These are phyloP conservation scores for Patellifolia procumbens DNA, from an alignment of 179 eudicot genomes.

Conservation along the genomic window DNA sequence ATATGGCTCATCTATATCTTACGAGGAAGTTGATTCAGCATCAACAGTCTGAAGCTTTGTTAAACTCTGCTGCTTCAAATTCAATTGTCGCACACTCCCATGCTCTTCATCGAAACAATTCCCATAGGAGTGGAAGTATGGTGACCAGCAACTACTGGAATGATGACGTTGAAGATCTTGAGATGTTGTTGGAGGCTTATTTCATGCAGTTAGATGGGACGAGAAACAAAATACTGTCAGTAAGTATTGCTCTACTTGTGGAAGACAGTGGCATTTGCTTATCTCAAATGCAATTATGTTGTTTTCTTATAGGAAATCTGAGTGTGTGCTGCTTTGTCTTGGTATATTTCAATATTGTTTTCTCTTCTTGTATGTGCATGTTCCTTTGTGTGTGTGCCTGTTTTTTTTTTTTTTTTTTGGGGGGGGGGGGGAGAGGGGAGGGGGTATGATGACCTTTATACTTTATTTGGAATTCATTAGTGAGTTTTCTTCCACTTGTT, in stretches of 20 bases:
- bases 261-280: constrained; percentile 1
- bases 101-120: constrained; percentile 59
- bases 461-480: neutral
- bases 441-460: neutral
- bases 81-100: constrained; percentile 48
- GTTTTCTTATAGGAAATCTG: neutral
- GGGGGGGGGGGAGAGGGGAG: neutral
- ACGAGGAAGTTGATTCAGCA: constrained; percentile 76
- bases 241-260: constrained; percentile 38
- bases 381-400: neutral
- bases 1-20: constrained; percentile 87
- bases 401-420: neutral
- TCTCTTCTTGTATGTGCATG: neutral
- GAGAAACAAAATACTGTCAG: constrained; percentile 86
- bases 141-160: constrained; percentile 59
- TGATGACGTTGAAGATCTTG: constrained; percentile 88
- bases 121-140: constrained; percentile 75
- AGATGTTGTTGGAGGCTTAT: constrained; percentile 95
- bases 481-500: neutral
- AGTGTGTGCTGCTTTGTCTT: neutral
- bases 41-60: constrained; percentile 72
- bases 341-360: neutral
- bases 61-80: constrained; percentile 51
- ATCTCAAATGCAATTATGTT: neutral
- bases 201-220: constrained; percentile 97